These are phyloP conservation scores for Globisporangium orthogonon DNA, from an alignment of 352 stramenopile species.

Conservation along the genomic window DNA sequence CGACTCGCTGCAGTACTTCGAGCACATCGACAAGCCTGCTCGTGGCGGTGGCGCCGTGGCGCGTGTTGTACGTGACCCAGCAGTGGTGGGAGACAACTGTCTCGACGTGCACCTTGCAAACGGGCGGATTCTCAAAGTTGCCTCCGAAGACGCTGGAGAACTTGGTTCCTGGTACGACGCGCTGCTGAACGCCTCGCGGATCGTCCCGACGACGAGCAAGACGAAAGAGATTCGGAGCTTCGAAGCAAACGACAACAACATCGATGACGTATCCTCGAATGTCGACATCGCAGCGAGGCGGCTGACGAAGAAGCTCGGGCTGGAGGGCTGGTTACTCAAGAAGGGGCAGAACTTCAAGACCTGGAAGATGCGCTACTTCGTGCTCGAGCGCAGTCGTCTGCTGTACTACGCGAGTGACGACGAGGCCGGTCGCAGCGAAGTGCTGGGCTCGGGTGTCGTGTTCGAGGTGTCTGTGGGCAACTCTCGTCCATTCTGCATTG, in stretches of 20 bases:
- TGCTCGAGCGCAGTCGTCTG: constrained; percentile 55
- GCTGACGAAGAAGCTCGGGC: constrained; percentile 7
- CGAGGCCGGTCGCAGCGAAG: constrained; percentile 20
- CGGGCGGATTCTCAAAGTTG: constrained; percentile 40
- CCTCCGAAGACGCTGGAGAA: constrained; percentile 32
- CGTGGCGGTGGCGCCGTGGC: constrained; percentile 37
- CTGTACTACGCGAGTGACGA: constrained; percentile 42
- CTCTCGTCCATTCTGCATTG: constrained; percentile 53
- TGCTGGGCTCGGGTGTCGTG: constrained; percentile 56
- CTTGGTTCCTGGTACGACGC: constrained; percentile 43
- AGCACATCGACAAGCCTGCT: constrained; percentile 32
- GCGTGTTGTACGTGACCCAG: constrained; percentile 31
- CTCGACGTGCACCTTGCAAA: constrained; percentile 42
- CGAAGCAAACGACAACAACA: constrained; percentile 7
- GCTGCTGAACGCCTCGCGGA: constrained; percentile 17
- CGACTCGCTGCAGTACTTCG: constrained; percentile 42
- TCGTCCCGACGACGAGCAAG: constrained; percentile 4
- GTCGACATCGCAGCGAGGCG: neutral
- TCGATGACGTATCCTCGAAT: constrained; percentile 14
- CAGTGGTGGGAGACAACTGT: constrained; percentile 17
- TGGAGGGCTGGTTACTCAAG: constrained; percentile 69
- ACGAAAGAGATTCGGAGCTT: neutral
- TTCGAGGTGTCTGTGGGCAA: constrained; percentile 54
- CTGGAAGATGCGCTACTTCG: constrained; percentile 80
- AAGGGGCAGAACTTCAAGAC: constrained; percentile 78